phyloP scores from a whole-genome alignment of 768 basidiomycete genomes.

The Clavulina sp. region DNA sequence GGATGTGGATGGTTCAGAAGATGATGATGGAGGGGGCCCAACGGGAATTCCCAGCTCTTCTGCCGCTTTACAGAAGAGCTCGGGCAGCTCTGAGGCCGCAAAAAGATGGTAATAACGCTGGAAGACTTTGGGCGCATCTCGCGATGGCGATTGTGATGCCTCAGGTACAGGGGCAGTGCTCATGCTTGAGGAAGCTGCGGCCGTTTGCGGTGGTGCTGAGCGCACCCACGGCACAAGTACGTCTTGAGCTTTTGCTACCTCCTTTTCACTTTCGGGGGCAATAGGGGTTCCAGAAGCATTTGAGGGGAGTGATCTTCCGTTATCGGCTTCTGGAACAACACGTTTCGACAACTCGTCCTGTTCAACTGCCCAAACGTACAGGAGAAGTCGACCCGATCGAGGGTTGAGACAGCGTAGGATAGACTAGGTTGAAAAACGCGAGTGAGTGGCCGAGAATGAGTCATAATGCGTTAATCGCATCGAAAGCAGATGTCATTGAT shows the following conservation, averaged over 20 bases:
- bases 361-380: conserved; percentile 96
- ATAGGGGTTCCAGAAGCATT: background rate
- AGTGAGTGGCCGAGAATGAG: conserved; percentile 4
- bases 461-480: conserved; percentile 12
- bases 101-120: conserved; percentile 98
- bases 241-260: conserved; percentile 36
- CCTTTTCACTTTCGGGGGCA: conserved; percentile 5
- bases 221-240: conserved; percentile 85
- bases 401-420: conserved; percentile 49
- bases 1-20: background rate
- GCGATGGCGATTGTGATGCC: background rate
- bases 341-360: conserved; percentile 78
- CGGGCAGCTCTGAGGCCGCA: conserved; percentile 52
- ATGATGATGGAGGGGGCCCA: conserved; percentile 18
- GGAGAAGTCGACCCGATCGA: conserved; percentile 56
- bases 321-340: conserved; percentile 28
- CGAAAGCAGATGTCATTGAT: conserved; percentile 12
- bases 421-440: conserved; percentile 32
- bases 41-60: conserved; percentile 35
- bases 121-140: conserved; percentile 28
- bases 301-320: background rate
- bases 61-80: conserved; percentile 47
- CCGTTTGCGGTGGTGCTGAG: conserved; percentile 15
- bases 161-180: background rate
- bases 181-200: conserved; percentile 13